These are phyloP conservation scores for Aspergillus ruber DNA, from an alignment of 2,329 filamentous ascomycete genomes.

Conservation along the genomic window DNA sequence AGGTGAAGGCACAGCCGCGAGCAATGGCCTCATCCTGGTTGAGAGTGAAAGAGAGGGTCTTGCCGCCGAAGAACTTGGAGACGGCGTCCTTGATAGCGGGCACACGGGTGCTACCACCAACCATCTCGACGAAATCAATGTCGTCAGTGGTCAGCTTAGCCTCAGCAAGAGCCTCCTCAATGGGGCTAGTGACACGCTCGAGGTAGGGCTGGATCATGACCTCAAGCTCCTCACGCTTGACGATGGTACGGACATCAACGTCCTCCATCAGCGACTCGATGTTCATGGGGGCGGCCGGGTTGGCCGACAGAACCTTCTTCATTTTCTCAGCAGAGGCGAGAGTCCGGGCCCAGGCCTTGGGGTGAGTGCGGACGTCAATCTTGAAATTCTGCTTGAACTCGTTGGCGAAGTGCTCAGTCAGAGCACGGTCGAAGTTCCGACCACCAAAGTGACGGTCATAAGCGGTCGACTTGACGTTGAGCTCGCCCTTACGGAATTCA, in stretches of 20 bases:
- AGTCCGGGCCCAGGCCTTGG: conserved; percentile 82
- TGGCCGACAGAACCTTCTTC: conserved; percentile 97
- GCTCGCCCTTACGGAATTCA: conserved; percentile 94
- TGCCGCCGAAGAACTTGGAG: conserved; percentile 76
- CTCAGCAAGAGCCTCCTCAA: conserved; percentile 90
- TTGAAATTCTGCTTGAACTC: conserved; percentile 98
- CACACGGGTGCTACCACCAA: conserved; percentile 91
- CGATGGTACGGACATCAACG: conserved; percentile 77
- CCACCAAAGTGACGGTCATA: conserved; percentile 96
- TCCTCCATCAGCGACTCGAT: conserved; percentile 99
- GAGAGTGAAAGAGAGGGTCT: conserved; percentile 86
- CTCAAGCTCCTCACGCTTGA: conserved; percentile 93
- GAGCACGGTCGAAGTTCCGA: conserved; percentile 90
- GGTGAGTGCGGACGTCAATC: conserved; percentile 86
- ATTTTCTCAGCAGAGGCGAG: conserved; percentile 88
- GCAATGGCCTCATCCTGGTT: conserved; percentile 98
- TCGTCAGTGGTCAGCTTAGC: conserved; percentile 86
- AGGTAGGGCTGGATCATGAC: conserved; percentile 81
- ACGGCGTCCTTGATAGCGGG: conserved; percentile 87
- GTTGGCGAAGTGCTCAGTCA: conserved; percentile 88
- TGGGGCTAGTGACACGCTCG: conserved; percentile 61
- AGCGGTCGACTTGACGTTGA: conserved; percentile 84
- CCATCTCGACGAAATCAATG: conserved; percentile 87
- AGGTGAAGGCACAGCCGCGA: conserved; percentile 93
- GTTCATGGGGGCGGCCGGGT: conserved; percentile 85